Conservation (phyloP, 352 stramenopile genomes). For the Globisporangium apiculatum region DNA sequence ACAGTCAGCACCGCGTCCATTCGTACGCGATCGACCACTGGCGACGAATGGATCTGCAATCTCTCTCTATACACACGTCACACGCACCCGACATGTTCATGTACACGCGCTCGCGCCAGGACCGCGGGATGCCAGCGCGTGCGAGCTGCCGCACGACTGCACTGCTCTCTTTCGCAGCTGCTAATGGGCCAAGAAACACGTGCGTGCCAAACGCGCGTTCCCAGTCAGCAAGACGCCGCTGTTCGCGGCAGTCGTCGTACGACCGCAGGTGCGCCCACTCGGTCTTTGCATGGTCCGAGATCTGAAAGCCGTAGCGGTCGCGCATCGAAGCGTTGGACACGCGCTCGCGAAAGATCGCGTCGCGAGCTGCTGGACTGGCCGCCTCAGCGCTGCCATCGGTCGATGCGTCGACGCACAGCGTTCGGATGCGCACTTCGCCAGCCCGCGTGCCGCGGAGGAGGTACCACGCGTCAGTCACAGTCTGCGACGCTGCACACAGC, state of each 20-base stretch:
- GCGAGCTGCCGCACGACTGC: conserved; percentile 25
- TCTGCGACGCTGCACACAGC: conserved; percentile 22
- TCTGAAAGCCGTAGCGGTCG: conserved; percentile 67
- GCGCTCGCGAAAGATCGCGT: conserved; percentile 33
- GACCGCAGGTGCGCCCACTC: conserved; percentile 61
- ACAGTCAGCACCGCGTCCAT: not conserved
- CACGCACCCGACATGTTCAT: conserved; percentile 51
- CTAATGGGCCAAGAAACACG: conserved; percentile 13
- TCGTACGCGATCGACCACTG: too few species aligned
- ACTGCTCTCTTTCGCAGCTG: conserved; percentile 11
- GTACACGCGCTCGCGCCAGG: conserved; percentile 62
- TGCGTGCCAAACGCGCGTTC: conserved; percentile 37
- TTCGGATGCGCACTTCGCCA: conserved; percentile 63
- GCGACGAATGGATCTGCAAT: too few species aligned
- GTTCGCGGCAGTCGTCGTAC: conserved; percentile 68
- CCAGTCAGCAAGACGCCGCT: conserved; percentile 63
- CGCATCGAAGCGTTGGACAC: conserved; percentile 24
- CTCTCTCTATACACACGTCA: not conserved
- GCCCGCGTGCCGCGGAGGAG: conserved; percentile 33
- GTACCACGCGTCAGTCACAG: conserved; percentile 59
- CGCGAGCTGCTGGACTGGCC: conserved; percentile 6
- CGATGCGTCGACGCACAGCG: conserved; percentile 29
- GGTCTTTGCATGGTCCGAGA: conserved; percentile 24
- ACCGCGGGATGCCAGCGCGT: conserved; percentile 46
- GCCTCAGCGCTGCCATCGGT: conserved; percentile 4